These are phyloP conservation scores for Podospora comata DNA, from an alignment of 495 filamentous ascomycete genomes.

Conservation along the genomic window DNA sequence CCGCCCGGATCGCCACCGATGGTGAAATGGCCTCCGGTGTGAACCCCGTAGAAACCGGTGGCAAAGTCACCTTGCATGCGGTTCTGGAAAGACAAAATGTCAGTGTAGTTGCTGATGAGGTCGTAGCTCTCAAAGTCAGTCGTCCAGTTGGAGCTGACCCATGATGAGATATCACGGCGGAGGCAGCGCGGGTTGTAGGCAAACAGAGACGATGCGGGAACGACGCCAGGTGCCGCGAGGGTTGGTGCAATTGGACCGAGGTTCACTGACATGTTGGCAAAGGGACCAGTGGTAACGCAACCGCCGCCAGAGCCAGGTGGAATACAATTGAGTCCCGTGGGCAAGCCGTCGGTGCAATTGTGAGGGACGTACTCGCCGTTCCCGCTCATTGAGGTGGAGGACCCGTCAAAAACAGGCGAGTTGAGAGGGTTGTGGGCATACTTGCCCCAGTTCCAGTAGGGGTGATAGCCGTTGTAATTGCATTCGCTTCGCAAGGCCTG, in stretches of 20 bases:
- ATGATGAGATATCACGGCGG: conserved; percentile 56
- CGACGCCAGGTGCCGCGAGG: conserved; percentile 8
- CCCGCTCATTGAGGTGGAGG: conserved; percentile 55
- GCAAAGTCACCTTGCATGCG: conserved; percentile 50
- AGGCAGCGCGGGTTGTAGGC: conserved; percentile 60
- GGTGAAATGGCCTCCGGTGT: conserved; percentile 62
- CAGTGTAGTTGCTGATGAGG: conserved; percentile 34
- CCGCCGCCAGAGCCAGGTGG: conserved; percentile 58
- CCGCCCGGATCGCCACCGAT: conserved; percentile 57
- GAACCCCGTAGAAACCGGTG: conserved; percentile 52
- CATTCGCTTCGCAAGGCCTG: conserved; percentile 66
- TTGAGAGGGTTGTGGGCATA: conserved; percentile 42
- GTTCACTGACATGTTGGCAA: conserved; percentile 49
- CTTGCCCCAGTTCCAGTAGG: conserved; percentile 65
- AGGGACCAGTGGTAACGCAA: conserved; percentile 58
- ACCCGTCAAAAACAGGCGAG: conserved; percentile 61
- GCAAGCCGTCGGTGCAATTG: conserved; percentile 25
- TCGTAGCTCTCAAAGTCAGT: conserved; percentile 42
- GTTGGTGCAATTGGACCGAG: conserved; percentile 48
- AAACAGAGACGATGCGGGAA: conserved; percentile 18
- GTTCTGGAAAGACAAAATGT: conserved; percentile 51
- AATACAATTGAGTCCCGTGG: conserved; percentile 43
- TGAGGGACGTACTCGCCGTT: conserved; percentile 51
- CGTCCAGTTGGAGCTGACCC: conserved; percentile 42
- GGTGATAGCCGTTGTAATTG: conserved; percentile 59